Evolutionary conservation across 192 early-diverging fungal genomes (phyloP).

Genomic region (Endogone sp.): DNA sequence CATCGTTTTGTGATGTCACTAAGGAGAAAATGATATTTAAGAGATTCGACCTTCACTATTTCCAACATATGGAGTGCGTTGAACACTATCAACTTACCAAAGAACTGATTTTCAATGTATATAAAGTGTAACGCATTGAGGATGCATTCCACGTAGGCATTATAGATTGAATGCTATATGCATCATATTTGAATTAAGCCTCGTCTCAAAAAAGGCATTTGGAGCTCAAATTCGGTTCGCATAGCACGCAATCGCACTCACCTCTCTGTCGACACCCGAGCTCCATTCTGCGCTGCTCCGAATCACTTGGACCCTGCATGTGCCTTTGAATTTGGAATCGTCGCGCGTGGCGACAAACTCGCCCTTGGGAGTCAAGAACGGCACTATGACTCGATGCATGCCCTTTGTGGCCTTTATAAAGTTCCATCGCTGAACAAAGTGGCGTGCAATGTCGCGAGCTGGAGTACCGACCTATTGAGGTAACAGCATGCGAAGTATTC

Average conservation of each 20-base stretch:
- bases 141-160: slow-evolving; percentile 78
- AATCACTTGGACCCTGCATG: slow-evolving; percentile 66
- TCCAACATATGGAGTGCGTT: no score
- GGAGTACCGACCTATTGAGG: slow-evolving; percentile 56
- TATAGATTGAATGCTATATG: slow-evolving; percentile 69
- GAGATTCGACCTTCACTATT: no score
- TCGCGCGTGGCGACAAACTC: slow-evolving; percentile 63
- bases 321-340: slow-evolving; percentile 54
- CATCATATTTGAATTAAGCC: no score
- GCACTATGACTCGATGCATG: slow-evolving; percentile 51
- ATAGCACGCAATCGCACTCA: slow-evolving; percentile 12
- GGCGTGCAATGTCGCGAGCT: slow-evolving; percentile 80
- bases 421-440: slow-evolving; percentile 93
- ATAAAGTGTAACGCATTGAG: slow-evolving; percentile 76
- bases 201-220: no score
- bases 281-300: slow-evolving; percentile 72
- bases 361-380: slow-evolving; percentile 71
- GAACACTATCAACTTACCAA: slow-evolving; percentile 68
- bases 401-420: slow-evolving; percentile 75
- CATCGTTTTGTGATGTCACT: no score
- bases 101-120: slow-evolving; percentile 98
- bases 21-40: no score
- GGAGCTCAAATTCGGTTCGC: background rate
- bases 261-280: slow-evolving; percentile 57
- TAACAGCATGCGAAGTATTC: background rate